A percentile compares a stretch with the other conserved stretches of the same genome.
Conservation (phyloP, 352 stramenopile genomes). For the Globisporangium radiosum region DNA sequence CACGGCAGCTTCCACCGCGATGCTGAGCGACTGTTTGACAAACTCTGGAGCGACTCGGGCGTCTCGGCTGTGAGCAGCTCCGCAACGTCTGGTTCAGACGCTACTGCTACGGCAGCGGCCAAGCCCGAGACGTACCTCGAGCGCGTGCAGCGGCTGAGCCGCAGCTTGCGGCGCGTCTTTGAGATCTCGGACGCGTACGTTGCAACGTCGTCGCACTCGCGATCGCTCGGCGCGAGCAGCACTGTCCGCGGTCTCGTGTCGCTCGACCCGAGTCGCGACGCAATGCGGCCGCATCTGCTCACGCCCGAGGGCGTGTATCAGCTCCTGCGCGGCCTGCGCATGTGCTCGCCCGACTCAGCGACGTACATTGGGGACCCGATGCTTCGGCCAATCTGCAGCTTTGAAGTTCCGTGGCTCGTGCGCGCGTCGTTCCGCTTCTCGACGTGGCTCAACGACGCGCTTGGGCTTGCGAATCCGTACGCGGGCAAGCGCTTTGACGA, state of each 20-base stretch:
- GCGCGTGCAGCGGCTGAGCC: conserved; percentile 62
- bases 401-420: conserved; percentile 71
- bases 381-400: conserved; percentile 79
- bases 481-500: conserved; percentile 61
- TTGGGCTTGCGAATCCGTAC: conserved; percentile 67
- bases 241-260: conserved; percentile 33
- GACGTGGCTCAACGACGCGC: conserved; percentile 64
- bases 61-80: conserved; percentile 7
- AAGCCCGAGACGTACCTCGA: conserved; percentile 29
- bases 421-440: conserved; percentile 74
- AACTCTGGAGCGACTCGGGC: conserved; percentile 56
- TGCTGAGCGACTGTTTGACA: conserved; percentile 80
- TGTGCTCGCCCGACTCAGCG: conserved; percentile 61
- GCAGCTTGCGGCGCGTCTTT: conserved; percentile 66
- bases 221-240: conserved; percentile 19
- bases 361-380: conserved; percentile 80
- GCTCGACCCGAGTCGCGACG: conserved; percentile 55
- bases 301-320: conserved; percentile 55
- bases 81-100: neutral
- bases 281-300: conserved; percentile 50
- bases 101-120: neutral
- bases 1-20: conserved; percentile 75
- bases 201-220: conserved; percentile 59
- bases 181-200: conserved; percentile 86
- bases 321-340: conserved; percentile 55